Conservation (phyloP, 768 basidiomycete species). For the Rickenella mellea region DNA sequence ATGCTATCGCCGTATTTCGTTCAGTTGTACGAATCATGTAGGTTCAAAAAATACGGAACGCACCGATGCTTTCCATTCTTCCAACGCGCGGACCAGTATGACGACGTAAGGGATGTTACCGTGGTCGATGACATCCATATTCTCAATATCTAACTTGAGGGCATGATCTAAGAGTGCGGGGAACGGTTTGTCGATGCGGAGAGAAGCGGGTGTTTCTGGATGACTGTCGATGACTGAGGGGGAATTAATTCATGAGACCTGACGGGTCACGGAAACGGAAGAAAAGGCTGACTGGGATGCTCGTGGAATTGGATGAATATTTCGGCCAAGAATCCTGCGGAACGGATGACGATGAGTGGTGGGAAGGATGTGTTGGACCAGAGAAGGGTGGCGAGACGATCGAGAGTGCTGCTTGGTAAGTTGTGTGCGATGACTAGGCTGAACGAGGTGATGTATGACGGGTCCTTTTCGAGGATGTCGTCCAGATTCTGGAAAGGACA, state of each 20-base stretch:
- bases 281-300: constrained; percentile 55
- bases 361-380: constrained; percentile 55
- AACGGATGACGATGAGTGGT: constrained; percentile 70
- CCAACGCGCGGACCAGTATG: constrained; percentile 74
- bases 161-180: constrained; percentile 71
- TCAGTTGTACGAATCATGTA: background rate
- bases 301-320: constrained; percentile 86
- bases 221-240: constrained; percentile 78
- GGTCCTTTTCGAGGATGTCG: constrained; percentile 46
- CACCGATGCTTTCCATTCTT: constrained; percentile 75
- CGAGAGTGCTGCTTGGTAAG: constrained; percentile 44
- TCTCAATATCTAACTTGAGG: constrained; percentile 55
- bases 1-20: constrained; percentile 38
- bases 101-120: constrained; percentile 85
- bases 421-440: constrained; percentile 84
- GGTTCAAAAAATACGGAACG: constrained; percentile 14
- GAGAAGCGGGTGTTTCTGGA: constrained; percentile 60
- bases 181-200: constrained; percentile 88
- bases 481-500: constrained; percentile 29
- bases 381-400: constrained; percentile 51
- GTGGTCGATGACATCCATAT: constrained; percentile 84
- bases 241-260: background rate
- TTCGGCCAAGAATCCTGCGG: constrained; percentile 84
- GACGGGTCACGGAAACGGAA: background rate
- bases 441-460: constrained; percentile 49